Evolutionary conservation across 1,284 basidiomycete species (phyloP).

Genomic region (Cryptococcus sp.): DNA sequence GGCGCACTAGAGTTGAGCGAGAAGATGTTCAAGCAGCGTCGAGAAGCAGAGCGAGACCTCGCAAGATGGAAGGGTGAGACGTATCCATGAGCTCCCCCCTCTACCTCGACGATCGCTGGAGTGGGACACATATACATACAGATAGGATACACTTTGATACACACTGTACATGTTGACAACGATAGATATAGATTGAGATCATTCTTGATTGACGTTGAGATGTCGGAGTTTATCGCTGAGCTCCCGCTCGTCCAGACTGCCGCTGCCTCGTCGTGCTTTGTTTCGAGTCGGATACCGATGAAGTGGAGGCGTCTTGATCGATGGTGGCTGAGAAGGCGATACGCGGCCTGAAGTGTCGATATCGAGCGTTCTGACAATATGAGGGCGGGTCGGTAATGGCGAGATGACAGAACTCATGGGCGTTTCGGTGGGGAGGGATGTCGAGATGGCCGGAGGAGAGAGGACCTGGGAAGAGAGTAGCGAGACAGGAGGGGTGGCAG

Average conservation of each 20-base stretch:
- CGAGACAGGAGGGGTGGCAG: background rate
- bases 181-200: background rate
- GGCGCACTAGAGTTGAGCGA: background rate
- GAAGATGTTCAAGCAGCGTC: background rate
- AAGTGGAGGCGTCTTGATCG: conserved; percentile 7
- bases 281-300: background rate
- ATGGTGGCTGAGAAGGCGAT: conserved; percentile 8
- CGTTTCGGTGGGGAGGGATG: no score
- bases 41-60: background rate
- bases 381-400: background rate
- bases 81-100: no score
- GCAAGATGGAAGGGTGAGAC: background rate
- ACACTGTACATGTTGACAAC: no score
- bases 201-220: background rate
- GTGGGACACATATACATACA: no score
- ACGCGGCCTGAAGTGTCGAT: background rate
- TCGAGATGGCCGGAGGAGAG: background rate
- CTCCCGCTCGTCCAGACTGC: conserved; percentile 28
- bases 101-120: no score
- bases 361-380: background rate
- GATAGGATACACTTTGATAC: no score
- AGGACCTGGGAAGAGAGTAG: conserved; percentile 1
- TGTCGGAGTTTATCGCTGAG: conserved; percentile 27
- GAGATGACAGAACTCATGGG: background rate
- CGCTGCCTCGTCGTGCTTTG: conserved; percentile 11